A percentile compares a stretch with the other conserved stretches of the same genome.
Evolutionary conservation across 441 rosid species (phyloP).

Genomic region (Capsella rubella): DNA sequence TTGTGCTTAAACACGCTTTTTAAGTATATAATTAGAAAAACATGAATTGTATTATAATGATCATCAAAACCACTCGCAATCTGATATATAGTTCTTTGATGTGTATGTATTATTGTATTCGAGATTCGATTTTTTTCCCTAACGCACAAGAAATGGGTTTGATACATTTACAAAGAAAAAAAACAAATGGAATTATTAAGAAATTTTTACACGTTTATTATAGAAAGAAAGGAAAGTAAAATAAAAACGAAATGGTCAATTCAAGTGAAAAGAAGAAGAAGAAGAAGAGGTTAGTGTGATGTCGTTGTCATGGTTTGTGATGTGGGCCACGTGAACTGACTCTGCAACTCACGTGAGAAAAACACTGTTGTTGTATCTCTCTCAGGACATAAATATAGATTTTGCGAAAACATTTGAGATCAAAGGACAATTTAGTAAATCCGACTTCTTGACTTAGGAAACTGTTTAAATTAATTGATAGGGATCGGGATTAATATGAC

Average conservation of each 20-base stretch:
- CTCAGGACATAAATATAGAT: conserved; percentile 18
- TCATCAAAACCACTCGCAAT: neutral
- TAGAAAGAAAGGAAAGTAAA: neutral
- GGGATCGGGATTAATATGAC: neutral
- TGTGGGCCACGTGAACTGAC: conserved; percentile 61
- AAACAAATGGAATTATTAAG: neutral
- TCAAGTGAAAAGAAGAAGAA: conserved; percentile 40
- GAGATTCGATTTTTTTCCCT: conserved; percentile 7
- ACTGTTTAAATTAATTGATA: conserved; percentile 1
- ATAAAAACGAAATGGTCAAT: conserved; percentile 29
- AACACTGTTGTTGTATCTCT: conserved; percentile 42
- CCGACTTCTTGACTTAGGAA: neutral
- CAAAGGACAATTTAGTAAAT: conserved; percentile 2
- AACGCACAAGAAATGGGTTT: neutral
- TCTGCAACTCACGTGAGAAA: conserved; percentile 67
- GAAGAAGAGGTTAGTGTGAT: conserved; percentile 48
- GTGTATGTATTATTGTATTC: neutral
- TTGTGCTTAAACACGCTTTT: conserved; percentile 39
- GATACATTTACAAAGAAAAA: neutral
- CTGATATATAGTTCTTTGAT: neutral
- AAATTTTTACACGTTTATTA: neutral
- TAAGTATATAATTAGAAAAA: neutral
- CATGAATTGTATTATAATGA: conserved; percentile 20
- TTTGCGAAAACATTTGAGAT: neutral
- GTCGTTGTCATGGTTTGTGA: conserved; percentile 54